Evolutionary conservation across 1,284 basidiomycete genomes (phyloP).

Genomic region (Cryptococcus maquisensis): DNA sequence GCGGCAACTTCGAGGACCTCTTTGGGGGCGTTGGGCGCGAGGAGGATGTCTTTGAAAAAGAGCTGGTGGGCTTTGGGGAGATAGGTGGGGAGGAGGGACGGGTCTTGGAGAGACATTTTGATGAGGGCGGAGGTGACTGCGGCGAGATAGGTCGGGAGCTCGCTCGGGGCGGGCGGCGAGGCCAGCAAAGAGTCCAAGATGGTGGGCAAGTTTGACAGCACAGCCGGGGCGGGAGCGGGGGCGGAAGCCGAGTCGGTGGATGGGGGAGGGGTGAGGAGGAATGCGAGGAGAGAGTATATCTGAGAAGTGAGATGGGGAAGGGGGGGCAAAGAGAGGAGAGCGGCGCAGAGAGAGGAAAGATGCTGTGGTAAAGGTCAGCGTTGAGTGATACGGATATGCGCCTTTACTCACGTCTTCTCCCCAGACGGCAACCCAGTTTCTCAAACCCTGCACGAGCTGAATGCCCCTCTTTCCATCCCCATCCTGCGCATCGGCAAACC

Average conservation of each 20-base stretch:
- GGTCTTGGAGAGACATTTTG: slow-evolving; percentile 45
- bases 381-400: neutral
- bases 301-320: slow-evolving; percentile 80
- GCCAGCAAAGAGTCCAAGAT: slow-evolving; percentile 69
- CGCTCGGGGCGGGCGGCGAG: slow-evolving; percentile 62
- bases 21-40: slow-evolving; percentile 27
- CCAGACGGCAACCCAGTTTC: slow-evolving; percentile 58
- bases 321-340: slow-evolving; percentile 71
- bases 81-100: slow-evolving; percentile 46
- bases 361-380: slow-evolving; percentile 53
- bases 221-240: slow-evolving; percentile 30
- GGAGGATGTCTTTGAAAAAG: slow-evolving; percentile 64
- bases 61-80: slow-evolving; percentile 69
- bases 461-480: slow-evolving; percentile 67
- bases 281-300: slow-evolving; percentile 72
- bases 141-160: slow-evolving; percentile 56
- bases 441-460: slow-evolving; percentile 70
- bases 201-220: slow-evolving; percentile 56
- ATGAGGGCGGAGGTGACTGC: slow-evolving; percentile 51
- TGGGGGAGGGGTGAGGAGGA: slow-evolving; percentile 59
- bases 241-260: slow-evolving; percentile 15
- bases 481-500: slow-evolving; percentile 51
- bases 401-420: slow-evolving; percentile 56
- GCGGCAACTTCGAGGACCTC: slow-evolving; percentile 57
- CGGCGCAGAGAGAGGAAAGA: slow-evolving; percentile 62